Base-by-base conservation (phyloP, 371 early-diverging fungal genomes). In the Mortierella polycephala region DNA sequence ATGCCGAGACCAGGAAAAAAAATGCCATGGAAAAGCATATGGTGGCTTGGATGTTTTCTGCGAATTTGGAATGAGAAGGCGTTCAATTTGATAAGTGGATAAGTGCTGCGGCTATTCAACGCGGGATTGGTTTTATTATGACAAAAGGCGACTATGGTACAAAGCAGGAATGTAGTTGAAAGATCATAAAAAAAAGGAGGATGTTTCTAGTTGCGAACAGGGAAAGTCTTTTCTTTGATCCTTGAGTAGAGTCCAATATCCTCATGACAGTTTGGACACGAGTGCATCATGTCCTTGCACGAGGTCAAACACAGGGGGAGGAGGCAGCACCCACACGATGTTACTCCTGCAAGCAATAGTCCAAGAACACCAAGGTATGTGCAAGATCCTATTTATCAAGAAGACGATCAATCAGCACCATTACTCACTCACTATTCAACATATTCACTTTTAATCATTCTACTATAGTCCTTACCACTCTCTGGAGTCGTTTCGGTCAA, bases 261-360 rank as follows among this genome's bases (percentile, higher is more conserved):
- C 9, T 71, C 73, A 30, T 72, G 72, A 18, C 79, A 77, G 46
- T 65, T 69, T 40, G 79, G 79, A 47, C 79, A 77, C 6, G 73
- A 72, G 53, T 77, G 79, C 69, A 77, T 56, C 30, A 77, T 69
- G 40, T 77, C 79, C 53, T 77, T 77, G 60, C 69, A 67, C 2
- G 73, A 77, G 55, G 73, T 62, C 16, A 77, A 42, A 47, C 72
- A 77, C 13, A 77, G 41, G 0, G 79, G 79, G 49, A 77, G 42
- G n/a, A 77, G 60, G 40, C 79, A 77, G 57, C 79, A 77, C 47
- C 79, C 79, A 46, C 77, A 77, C 0, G 79, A 64, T 44, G 79
- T 72, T 14, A 77, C 46, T 7, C 79, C 79, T 6, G 65, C 69
- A 9, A 77, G 37, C 18, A 69, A 44, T 49, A 77, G 61, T 40